Evolutionary conservation across 116 monocot species (phyloP), one percentile per base, ranked within the genome.

Genomic region (Cymodocea nodosa): DNA sequence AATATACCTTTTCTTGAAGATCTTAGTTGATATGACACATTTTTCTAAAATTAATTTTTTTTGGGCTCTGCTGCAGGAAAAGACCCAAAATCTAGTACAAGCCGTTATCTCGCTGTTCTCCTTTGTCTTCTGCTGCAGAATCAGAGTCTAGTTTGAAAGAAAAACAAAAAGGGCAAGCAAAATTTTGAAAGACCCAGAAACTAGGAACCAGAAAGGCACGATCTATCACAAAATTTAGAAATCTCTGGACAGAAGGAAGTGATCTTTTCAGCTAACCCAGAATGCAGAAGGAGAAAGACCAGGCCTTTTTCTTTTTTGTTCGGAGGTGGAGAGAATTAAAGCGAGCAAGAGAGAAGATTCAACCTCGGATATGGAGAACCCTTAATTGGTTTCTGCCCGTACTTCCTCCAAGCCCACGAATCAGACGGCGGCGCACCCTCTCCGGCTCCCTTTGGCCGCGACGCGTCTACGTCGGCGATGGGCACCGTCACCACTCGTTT

Each of bases 371-470:
- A 85, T 15, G 84, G 81, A 15, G 84, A 85, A 24, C 84, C 84
- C 59, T 85, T 85, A 56, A 85, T 85, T 20, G 81, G 84, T 63
- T 85, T 85, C 78, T 85, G 84, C 20, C 84, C 84, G 58, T 85
- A 85, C 75, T 85, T 85, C 17, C 84, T 64, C 84, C 84, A 85
- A 11, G 84, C 44, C 84, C 84, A 85, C 14, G 84, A 81, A 57
- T 85, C 84, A 18, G 80, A 71, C 59, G 84, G 84, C 71, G 84
- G 84, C 36, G 81, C 64, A 2, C 71, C 75, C 60, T 74, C 84
- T 20, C 75, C 77, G 22, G 66, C 60, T 44, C 75, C 75, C 66
- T 77, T 84, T 0, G 58, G 76, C 36, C 68, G 68, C 23, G 58
- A 58, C 44, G 37, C 68, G 25, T 73, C 72, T 9, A 69, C 22